Evolutionary conservation across 257 asterid species (phyloP).

Genomic region (Craterostigma plantagineum): DNA sequence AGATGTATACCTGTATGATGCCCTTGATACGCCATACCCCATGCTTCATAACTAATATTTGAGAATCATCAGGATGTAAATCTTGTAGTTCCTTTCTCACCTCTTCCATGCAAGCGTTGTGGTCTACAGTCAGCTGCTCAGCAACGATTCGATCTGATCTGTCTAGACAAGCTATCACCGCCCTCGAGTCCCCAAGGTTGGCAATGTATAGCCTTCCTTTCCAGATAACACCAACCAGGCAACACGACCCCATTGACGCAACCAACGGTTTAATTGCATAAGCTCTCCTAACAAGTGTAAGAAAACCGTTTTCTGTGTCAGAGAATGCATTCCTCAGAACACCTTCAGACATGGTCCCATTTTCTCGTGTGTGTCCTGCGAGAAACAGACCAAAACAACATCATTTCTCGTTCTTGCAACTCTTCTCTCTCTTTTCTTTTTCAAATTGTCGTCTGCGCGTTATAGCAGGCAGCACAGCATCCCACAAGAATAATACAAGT

Average conservation of each 20-base stretch:
- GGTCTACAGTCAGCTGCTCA: conserved; percentile 58
- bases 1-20: conserved; percentile 41
- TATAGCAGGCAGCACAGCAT: too few species aligned
- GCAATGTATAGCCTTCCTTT: conserved; percentile 32
- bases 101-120: conserved; percentile 41
- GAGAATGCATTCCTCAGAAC: conserved; percentile 29
- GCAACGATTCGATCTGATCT: conserved; percentile 26
- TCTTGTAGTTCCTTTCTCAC: conserved; percentile 42
- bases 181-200: conserved; percentile 75
- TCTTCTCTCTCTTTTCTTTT: too few species aligned
- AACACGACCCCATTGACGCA: conserved; percentile 50
- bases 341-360: conserved; percentile 31
- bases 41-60: conserved; percentile 25
- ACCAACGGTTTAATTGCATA: conserved; percentile 19
- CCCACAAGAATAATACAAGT: too few species aligned
- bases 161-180: conserved; percentile 40
- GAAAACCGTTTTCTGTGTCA: conserved; percentile 49
- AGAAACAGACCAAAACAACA: background rate
- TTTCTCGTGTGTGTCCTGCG: conserved; percentile 40
- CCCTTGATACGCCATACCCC: conserved; percentile 73
- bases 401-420: too few species aligned
- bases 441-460: too few species aligned
- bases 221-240: conserved; percentile 69
- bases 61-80: conserved; percentile 46
- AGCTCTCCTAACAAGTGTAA: conserved; percentile 23